phyloP scores from a whole-genome alignment of 768 basidiomycete species.

The Boletus eberwhitei region DNA sequence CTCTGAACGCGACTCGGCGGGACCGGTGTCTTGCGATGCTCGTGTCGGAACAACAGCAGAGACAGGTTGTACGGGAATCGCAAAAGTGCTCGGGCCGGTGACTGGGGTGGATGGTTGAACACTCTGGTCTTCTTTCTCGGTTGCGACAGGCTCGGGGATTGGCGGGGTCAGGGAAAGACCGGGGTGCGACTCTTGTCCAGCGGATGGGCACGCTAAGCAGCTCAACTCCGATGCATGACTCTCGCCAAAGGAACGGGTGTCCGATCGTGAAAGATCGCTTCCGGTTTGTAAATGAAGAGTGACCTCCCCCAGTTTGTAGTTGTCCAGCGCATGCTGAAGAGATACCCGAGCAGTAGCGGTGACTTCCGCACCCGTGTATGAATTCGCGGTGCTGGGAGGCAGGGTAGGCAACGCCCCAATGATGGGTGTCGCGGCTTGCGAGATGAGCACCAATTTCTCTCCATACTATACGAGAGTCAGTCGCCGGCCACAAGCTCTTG shows the following conservation, averaged over 20 bases:
- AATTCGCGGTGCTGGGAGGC: slow-evolving; percentile 54
- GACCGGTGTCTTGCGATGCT: neutral
- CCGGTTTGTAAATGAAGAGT: slow-evolving; percentile 45
- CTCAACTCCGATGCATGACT: slow-evolving; percentile 76
- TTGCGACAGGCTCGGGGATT: slow-evolving; percentile 18
- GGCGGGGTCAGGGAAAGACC: slow-evolving; percentile 45
- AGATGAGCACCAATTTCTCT: slow-evolving; percentile 72
- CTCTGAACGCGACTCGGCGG: slow-evolving; percentile 20
- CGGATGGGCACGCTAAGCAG: slow-evolving; percentile 41
- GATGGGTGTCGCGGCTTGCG: slow-evolving; percentile 67
- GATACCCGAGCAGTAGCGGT: slow-evolving; percentile 72
- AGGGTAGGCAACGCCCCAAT: slow-evolving; percentile 59
- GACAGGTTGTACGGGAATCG: slow-evolving; percentile 13
- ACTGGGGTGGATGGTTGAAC: slow-evolving; percentile 4
- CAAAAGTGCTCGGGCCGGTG: slow-evolving; percentile 25
- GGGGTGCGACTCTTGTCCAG: slow-evolving; percentile 28
- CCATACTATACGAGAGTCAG: slow-evolving; percentile 52
- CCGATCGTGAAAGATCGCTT: slow-evolving; percentile 60
- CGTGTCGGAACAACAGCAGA: slow-evolving; percentile 30
- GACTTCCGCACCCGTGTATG: slow-evolving; percentile 58
- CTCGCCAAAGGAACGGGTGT: slow-evolving; percentile 81
- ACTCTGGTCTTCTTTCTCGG: slow-evolving; percentile 5
- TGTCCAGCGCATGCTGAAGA: slow-evolving; percentile 75
- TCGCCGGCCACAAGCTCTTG: neutral
- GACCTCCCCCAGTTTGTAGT: slow-evolving; percentile 67